Conservation (phyloP, 768 basidiomycete species). For the Rhizopogon vesiculosus region DNA sequence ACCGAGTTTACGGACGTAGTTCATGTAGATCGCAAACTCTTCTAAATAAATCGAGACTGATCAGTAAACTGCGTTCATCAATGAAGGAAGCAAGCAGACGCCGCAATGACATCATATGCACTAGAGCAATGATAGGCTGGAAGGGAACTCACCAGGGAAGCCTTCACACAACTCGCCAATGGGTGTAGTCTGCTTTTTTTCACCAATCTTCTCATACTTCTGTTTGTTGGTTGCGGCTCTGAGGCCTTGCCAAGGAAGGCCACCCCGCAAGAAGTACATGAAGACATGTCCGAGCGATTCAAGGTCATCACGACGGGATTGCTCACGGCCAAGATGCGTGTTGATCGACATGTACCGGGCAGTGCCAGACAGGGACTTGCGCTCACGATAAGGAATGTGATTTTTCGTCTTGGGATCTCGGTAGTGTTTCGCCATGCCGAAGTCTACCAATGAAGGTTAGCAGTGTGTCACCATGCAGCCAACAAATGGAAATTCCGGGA, state of each 20-base stretch:
- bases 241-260: slow-evolving; percentile 96
- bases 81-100: background rate
- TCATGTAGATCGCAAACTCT: slow-evolving; percentile 98
- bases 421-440: slow-evolving; percentile 99
- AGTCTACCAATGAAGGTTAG: slow-evolving; percentile 50
- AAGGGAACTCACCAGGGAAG: slow-evolving; percentile 67
- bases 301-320: slow-evolving; percentile 91
- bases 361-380: slow-evolving; percentile 94
- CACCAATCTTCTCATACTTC: slow-evolving; percentile 99
- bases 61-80: background rate
- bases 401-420: slow-evolving; percentile 96
- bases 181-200: slow-evolving; percentile 94
- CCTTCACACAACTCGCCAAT: slow-evolving; percentile 95
- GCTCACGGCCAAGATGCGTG: slow-evolving; percentile 94
- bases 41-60: slow-evolving; percentile 42
- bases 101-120: background rate
- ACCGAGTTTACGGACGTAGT: slow-evolving; percentile 96
- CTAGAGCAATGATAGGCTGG: slow-evolving; percentile 2
- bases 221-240: slow-evolving; percentile 99
- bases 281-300: slow-evolving; percentile 98
- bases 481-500: background rate
- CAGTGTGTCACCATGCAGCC: background rate
- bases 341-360: slow-evolving; percentile 99
- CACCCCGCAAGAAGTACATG: slow-evolving; percentile 98
- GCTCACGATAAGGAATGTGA: slow-evolving; percentile 98